Evolutionary conservation across 768 basidiomycete genomes (phyloP).

Genomic region (Boletus rubescentipes): DNA sequence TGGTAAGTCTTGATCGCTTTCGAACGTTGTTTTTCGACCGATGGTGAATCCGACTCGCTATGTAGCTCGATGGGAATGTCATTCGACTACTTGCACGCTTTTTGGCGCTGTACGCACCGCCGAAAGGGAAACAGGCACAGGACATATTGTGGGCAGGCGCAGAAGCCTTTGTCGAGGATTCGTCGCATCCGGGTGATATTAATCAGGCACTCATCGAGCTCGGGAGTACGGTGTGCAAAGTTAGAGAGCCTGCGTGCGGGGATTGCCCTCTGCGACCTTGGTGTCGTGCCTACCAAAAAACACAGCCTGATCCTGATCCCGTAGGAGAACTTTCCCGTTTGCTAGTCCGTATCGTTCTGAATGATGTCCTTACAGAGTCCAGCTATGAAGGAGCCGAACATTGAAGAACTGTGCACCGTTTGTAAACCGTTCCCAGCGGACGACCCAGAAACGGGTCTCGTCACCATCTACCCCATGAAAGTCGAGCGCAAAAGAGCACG

Average conservation of each 20-base stretch:
- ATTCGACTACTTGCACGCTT: conserved; percentile 82
- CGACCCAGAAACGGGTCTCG: conserved; percentile 28
- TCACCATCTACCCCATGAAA: conserved; percentile 88
- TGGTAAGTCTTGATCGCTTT: conserved; percentile 51
- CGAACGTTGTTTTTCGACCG: neutral
- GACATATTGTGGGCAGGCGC: conserved; percentile 86
- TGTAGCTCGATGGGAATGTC: conserved; percentile 86
- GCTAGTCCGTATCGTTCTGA: neutral
- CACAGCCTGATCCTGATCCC: conserved; percentile 2
- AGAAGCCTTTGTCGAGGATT: conserved; percentile 57
- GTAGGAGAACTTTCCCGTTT: conserved; percentile 9
- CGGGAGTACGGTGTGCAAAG: conserved; percentile 90
- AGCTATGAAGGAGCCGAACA: conserved; percentile 43
- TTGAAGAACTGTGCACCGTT: conserved; percentile 73
- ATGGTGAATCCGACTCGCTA: conserved; percentile 3
- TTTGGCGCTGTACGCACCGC: conserved; percentile 77
- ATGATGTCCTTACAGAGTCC: neutral
- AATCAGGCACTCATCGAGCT: conserved; percentile 96
- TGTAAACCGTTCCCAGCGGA: conserved; percentile 57
- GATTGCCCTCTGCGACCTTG: conserved; percentile 67
- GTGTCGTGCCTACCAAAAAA: conserved; percentile 61
- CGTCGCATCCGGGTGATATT: conserved; percentile 69
- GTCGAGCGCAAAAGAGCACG: conserved; percentile 77
- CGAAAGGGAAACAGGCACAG: conserved; percentile 75
- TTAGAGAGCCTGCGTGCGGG: conserved; percentile 72